A percentile compares a stretch with the other conserved stretches of the same genome.
Evolutionary conservation across 2,329 filamentous ascomycete species (phyloP).

Genomic region (Xylariaceae sp.): DNA sequence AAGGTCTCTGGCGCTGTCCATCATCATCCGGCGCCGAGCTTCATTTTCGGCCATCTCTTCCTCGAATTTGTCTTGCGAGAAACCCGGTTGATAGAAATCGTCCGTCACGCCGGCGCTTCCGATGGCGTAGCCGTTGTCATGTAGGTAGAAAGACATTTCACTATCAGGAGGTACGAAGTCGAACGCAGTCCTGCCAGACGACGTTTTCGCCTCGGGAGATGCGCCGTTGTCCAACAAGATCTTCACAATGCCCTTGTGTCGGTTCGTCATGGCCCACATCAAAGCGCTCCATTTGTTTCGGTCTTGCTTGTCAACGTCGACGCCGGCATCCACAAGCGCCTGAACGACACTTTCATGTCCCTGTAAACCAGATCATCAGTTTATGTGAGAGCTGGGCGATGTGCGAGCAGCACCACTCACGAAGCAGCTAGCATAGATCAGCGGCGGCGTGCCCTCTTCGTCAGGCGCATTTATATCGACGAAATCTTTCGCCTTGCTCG

Average conservation of each 20-base stretch:
- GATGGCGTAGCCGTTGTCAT: constrained; percentile 89
- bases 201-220: constrained; percentile 93
- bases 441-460: constrained; percentile 89
- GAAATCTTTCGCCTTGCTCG: constrained; percentile 66
- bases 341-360: constrained; percentile 86
- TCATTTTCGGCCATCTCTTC: constrained; percentile 97
- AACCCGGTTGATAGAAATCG: constrained; percentile 90
- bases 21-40: constrained; percentile 95
- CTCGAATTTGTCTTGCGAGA: constrained; percentile 90
- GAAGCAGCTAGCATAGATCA: constrained; percentile 98
- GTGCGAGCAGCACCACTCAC: constrained; percentile 45
- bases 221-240: constrained; percentile 86
- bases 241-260: constrained; percentile 94
- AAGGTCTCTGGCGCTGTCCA: constrained; percentile 93
- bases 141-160: constrained; percentile 92
- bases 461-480: constrained; percentile 85
- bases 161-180: constrained; percentile 94
- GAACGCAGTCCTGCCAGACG: constrained; percentile 86
- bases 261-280: constrained; percentile 99
- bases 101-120: constrained; percentile 73
- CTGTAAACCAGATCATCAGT: constrained; percentile 37
- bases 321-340: constrained; percentile 77
- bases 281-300: constrained; percentile 95
- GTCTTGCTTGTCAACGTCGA: constrained; percentile 87
- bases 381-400: neutral